Conservation (phyloP, 2,329 filamentous ascomycete species). For the Paraphaeosphaeria minitans region DNA sequence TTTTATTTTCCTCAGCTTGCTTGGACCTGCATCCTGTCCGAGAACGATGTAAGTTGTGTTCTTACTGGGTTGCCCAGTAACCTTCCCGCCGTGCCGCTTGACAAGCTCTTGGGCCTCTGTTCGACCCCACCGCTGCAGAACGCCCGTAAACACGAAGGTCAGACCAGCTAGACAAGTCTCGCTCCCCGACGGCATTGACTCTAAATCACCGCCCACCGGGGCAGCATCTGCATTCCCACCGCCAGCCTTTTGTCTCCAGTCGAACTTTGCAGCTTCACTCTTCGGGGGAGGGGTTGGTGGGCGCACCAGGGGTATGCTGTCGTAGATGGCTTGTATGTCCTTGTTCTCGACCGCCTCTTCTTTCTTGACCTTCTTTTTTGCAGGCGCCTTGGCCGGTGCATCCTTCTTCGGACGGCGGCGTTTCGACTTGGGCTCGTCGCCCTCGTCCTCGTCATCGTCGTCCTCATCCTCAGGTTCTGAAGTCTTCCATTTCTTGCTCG, state of each 20-base stretch:
- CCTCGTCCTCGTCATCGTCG: slow-evolving; percentile 59
- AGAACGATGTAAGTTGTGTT: slow-evolving; percentile 95
- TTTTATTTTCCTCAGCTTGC: slow-evolving; percentile 85
- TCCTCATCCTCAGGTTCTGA: slow-evolving; percentile 58
- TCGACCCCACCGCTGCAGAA: slow-evolving; percentile 78
- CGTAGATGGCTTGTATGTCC: slow-evolving; percentile 80
- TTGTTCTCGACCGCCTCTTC: slow-evolving; percentile 69
- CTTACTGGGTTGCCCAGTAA: slow-evolving; percentile 81
- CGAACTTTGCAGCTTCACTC: slow-evolving; percentile 73
- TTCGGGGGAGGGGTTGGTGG: slow-evolving; percentile 82
- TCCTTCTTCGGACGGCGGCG: slow-evolving; percentile 54
- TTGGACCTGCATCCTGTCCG: slow-evolving; percentile 88
- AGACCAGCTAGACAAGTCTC: slow-evolving; percentile 90
- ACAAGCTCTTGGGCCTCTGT: slow-evolving; percentile 86
- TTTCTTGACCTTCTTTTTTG: slow-evolving; percentile 68
- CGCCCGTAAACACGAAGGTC: slow-evolving; percentile 93
- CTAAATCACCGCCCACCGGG: slow-evolving; percentile 62
- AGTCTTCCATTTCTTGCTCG: slow-evolving; percentile 62
- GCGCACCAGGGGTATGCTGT: slow-evolving; percentile 81
- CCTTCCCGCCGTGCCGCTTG: slow-evolving; percentile 92
- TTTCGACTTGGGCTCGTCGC: slow-evolving; percentile 59
- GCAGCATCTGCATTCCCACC: slow-evolving; percentile 68
- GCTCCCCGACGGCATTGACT: slow-evolving; percentile 78
- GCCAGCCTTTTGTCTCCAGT: slow-evolving; percentile 65
- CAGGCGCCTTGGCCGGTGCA: slow-evolving; percentile 54